Conservation (phyloP, 257 asterid genomes). For the Ballota nigra region DNA sequence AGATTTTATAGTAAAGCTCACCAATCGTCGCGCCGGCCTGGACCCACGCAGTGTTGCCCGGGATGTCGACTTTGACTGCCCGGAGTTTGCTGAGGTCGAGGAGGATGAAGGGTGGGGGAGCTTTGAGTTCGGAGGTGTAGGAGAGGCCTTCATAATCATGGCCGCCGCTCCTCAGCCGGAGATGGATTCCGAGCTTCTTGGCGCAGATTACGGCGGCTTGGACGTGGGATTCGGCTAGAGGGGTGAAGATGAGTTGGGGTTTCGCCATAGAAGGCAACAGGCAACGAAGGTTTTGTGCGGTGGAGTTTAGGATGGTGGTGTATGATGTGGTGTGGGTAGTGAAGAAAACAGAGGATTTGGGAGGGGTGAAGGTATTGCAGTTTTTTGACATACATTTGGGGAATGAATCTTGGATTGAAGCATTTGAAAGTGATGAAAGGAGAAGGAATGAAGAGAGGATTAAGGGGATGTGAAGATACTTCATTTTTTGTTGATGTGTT, state of each 20-base stretch:
- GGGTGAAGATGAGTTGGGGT: constrained; percentile 22
- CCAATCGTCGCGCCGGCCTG: constrained; percentile 26
- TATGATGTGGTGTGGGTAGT: background rate
- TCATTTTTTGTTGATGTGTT: background rate
- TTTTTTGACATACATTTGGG: constrained; percentile 14
- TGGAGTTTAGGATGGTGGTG: constrained; percentile 14
- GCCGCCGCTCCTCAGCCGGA: constrained; percentile 19
- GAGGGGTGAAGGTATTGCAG: background rate
- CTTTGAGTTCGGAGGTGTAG: constrained; percentile 12
- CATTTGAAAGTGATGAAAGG: background rate
- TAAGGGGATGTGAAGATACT: background rate
- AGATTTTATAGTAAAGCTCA: constrained; percentile 19
- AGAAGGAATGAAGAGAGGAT: constrained; percentile 5
- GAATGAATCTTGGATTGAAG: constrained; percentile 13
- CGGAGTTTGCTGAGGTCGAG: constrained; percentile 14
- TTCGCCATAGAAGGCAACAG: background rate
- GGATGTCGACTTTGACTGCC: background rate
- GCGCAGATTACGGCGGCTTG: constrained; percentile 27
- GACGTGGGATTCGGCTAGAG: constrained; percentile 9
- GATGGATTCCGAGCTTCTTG: constrained; percentile 10
- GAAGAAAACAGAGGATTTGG: background rate
- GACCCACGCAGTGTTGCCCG: constrained; percentile 18
- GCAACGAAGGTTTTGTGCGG: constrained; percentile 22
- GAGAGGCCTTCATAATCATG: constrained; percentile 25
- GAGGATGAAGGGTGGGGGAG: constrained; percentile 16